Percentiles rank a stretch among this genome's conserved stretches.
Conservation (phyloP, 106 monocot genomes). For the Phalaenopsis aphrodite region DNA sequence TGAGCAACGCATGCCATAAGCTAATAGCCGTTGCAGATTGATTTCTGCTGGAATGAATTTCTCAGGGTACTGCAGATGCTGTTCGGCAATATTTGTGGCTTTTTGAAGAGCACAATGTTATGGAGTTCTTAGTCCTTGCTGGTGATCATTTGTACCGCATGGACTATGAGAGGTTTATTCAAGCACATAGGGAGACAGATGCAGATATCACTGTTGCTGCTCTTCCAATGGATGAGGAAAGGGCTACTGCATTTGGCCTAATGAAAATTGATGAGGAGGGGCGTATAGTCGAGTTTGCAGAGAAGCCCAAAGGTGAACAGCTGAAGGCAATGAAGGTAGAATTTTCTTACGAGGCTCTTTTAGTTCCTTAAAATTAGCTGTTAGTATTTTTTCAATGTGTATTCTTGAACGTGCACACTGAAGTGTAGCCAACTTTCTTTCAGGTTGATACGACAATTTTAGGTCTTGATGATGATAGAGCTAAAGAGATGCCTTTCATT, state of each 20-base stretch:
- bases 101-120: slow-evolving; percentile 87
- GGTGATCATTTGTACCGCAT: slow-evolving; percentile 97
- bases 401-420: background rate
- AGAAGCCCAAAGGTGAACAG: slow-evolving; percentile 91
- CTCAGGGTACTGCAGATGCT: slow-evolving; percentile 94
- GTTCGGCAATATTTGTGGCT: slow-evolving; percentile 94
- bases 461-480: slow-evolving; percentile 84
- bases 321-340: slow-evolving; percentile 91
- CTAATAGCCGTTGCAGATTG: background rate
- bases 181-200: slow-evolving; percentile 92
- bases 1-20: background rate
- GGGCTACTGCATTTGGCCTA: slow-evolving; percentile 88
- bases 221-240: slow-evolving; percentile 86
- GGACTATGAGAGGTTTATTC: slow-evolving; percentile 96
- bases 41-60: slow-evolving; percentile 1
- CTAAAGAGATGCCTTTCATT: slow-evolving; percentile 87
- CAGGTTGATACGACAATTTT: slow-evolving; percentile 96
- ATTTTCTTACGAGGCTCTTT: background rate
- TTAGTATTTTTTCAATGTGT: background rate
- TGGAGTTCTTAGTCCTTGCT: slow-evolving; percentile 87
- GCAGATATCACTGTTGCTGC: slow-evolving; percentile 98
- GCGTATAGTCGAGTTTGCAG: slow-evolving; percentile 85
- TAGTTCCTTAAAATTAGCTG: background rate
- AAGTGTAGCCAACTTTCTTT: slow-evolving; percentile 3
- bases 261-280: slow-evolving; percentile 99